Percentiles rank a stretch among this genome's conserved stretches.
These are phyloP conservation scores for Paspalum vaginatum DNA, from an alignment of 176 grass and related monocot species.

Conservation along the genomic window DNA sequence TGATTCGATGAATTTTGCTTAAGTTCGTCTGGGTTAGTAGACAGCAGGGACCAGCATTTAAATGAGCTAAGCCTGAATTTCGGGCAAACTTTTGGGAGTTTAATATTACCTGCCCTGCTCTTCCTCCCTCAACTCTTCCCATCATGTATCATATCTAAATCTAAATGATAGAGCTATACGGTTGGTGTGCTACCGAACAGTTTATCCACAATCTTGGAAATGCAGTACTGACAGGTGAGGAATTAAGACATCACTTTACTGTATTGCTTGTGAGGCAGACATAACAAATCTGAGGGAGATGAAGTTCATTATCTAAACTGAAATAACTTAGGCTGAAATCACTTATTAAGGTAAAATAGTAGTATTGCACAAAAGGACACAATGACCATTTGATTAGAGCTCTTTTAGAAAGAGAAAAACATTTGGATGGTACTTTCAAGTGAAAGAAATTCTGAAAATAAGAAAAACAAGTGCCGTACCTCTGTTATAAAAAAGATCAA, in stretches of 20 bases:
- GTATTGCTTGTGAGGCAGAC: neutral
- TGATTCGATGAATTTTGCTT: neutral
- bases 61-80: neutral
- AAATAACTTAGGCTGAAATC: neutral
- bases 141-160: neutral
- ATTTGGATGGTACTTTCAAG: neutral
- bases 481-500: slow-evolving; percentile 11
- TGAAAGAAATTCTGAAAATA: neutral
- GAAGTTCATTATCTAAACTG: neutral
- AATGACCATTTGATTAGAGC: neutral
- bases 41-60: too few species aligned
- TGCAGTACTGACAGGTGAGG: neutral
- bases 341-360: neutral
- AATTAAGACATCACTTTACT: neutral
- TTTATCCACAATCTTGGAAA: neutral
- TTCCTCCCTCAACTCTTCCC: neutral
- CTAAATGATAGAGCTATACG: neutral
- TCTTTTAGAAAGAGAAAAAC: neutral
- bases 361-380: slow-evolving; percentile 13
- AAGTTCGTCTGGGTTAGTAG: neutral
- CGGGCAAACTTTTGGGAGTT: neutral
- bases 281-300: neutral
- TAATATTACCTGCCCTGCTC: neutral
- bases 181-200: neutral
- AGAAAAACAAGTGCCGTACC: neutral